These are phyloP conservation scores for Nectriaceae sp. DNA, from an alignment of 2,329 filamentous ascomycete species.

Conservation along the genomic window DNA sequence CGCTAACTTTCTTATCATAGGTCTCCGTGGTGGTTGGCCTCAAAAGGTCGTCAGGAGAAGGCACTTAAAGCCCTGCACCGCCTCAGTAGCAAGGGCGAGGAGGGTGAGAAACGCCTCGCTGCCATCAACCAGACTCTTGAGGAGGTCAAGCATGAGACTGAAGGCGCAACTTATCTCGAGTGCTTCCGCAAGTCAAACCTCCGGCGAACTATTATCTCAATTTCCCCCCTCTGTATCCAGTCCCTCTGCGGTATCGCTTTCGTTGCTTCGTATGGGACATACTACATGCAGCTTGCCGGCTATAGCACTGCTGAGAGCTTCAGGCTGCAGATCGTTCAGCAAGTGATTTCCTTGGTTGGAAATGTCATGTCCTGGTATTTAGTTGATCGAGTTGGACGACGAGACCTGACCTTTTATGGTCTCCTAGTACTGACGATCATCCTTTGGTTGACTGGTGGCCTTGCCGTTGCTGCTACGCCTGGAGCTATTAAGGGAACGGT, in stretches of 20 bases:
- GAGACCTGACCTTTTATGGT: conserved; percentile 39
- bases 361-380: conserved; percentile 43
- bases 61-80: conserved; percentile 37
- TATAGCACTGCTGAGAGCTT: conserved; percentile 38
- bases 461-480: conserved; percentile 26
- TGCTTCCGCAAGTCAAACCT: conserved; percentile 42
- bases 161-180: conserved; percentile 40
- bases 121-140: conserved; percentile 34
- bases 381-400: conserved; percentile 39
- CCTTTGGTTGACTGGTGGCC: conserved; percentile 39
- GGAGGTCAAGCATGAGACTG: conserved; percentile 35
- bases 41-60: conserved; percentile 34
- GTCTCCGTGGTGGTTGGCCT: conserved; percentile 42
- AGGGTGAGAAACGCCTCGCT: conserved; percentile 31
- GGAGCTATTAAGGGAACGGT: conserved; percentile 28
- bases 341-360: conserved; percentile 39
- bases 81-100: conserved; percentile 30
- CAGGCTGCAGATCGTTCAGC: conserved; percentile 42
- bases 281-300: conserved; percentile 45
- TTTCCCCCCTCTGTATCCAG: conserved; percentile 38
- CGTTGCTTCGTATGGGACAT: conserved; percentile 40
- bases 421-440: conserved; percentile 32
- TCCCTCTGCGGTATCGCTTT: conserved; percentile 38
- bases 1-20: conserved; percentile 1
- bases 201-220: conserved; percentile 41